Percentiles rank a stretch among this genome's conserved stretches.
These are phyloP conservation scores for Castanea sativa DNA, from an alignment of 306 rosid species.

Conservation along the genomic window DNA sequence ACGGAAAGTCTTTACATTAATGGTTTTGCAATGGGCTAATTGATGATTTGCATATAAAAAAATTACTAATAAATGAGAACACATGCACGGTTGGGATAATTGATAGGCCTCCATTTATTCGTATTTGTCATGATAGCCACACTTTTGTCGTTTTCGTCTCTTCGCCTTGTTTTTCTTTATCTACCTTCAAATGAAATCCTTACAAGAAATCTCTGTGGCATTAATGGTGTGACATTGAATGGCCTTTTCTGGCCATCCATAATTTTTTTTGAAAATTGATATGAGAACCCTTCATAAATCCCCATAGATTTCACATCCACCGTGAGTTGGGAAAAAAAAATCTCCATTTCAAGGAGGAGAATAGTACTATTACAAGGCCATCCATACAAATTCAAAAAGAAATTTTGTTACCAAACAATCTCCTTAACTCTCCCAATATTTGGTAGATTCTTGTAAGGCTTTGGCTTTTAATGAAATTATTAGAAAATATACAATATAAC, in stretches of 20 bases:
- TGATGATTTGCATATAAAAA: not conserved
- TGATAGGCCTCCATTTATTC: not conserved
- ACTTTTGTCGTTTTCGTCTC: slow-evolving; percentile 15
- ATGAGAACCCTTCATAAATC: no score
- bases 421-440: no score
- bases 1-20: not conserved
- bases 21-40: not conserved
- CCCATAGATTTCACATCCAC: no score
- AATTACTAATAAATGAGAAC: slow-evolving; percentile 16
- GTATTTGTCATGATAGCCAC: not conserved
- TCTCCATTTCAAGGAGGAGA: no score
- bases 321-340: no score
- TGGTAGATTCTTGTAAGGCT: no score
- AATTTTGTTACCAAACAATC: no score
- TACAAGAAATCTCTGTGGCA: not conserved
- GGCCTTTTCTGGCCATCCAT: not conserved
- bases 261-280: no score
- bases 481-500: no score
- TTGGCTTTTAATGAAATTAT: no score
- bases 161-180: not conserved
- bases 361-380: no score
- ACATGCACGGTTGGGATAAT: slow-evolving; percentile 19
- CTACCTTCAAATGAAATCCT: not conserved
- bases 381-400: no score
- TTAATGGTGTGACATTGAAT: not conserved